These are phyloP conservation scores for Ramularia collo-cygni DNA, from an alignment of 2,329 filamentous ascomycete species.

Conservation along the genomic window DNA sequence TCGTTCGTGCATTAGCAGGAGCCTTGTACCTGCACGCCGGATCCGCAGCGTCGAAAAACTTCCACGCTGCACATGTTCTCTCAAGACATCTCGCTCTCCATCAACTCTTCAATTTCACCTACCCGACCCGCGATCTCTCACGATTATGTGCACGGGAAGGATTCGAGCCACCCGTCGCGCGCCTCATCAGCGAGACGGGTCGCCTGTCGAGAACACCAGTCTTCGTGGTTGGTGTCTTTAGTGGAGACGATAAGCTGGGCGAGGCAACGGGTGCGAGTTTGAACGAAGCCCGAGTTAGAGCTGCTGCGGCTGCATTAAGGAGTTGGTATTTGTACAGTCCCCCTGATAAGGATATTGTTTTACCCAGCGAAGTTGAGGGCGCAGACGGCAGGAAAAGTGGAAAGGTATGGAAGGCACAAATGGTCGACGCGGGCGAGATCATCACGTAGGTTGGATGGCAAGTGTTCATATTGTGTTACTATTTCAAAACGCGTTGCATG, in stretches of 20 bases:
- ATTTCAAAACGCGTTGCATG: slow-evolving; percentile 7
- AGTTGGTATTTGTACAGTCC: slow-evolving; percentile 96
- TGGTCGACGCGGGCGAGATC: slow-evolving; percentile 53
- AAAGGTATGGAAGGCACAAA: slow-evolving; percentile 45
- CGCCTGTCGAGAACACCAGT: slow-evolving; percentile 78
- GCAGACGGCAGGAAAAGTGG: slow-evolving; percentile 16
- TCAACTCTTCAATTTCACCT: slow-evolving; percentile 73
- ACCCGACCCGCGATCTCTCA: slow-evolving; percentile 76
- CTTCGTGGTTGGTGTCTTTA: slow-evolving; percentile 90
- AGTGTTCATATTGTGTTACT: slow-evolving; percentile 3
- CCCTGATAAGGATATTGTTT: slow-evolving; percentile 42
- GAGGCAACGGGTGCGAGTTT: slow-evolving; percentile 79
- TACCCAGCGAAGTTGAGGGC: slow-evolving; percentile 43
- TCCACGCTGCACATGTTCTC: slow-evolving; percentile 78
- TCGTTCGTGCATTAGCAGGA: slow-evolving; percentile 77
- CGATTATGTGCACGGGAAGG: slow-evolving; percentile 80
- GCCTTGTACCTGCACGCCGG: slow-evolving; percentile 82
- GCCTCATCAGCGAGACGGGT: slow-evolving; percentile 86
- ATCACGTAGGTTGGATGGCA: slow-evolving; percentile 29
- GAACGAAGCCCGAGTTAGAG: slow-evolving; percentile 68
- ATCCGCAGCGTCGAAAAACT: slow-evolving; percentile 67
- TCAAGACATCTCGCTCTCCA: slow-evolving; percentile 45
- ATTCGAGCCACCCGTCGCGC: slow-evolving; percentile 79
- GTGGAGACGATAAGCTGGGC: slow-evolving; percentile 81
- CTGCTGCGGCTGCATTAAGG: slow-evolving; percentile 79